Evolutionary conservation across 139 green algal species (phyloP).

Genomic region (Chlorella sp.): DNA sequence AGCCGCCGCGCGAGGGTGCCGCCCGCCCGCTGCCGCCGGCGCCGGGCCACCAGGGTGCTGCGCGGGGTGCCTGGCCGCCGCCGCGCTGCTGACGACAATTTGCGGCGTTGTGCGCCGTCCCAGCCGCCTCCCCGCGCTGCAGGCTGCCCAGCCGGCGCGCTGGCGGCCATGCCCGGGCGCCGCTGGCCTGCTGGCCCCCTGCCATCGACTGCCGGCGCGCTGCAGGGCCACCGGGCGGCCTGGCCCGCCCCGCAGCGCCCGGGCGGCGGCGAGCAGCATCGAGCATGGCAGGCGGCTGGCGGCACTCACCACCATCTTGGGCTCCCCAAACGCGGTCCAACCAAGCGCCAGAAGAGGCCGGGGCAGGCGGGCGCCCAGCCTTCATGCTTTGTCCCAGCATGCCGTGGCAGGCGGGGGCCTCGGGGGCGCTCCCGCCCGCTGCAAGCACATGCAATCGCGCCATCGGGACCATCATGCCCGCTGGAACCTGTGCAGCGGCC

Average conservation of each 20-base stretch:
- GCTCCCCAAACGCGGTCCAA: background rate
- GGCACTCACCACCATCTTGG: constrained; percentile 15
- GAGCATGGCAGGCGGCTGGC: background rate
- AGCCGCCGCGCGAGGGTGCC: background rate
- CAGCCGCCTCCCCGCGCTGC: too few species aligned
- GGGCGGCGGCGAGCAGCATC: background rate
- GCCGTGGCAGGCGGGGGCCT: too few species aligned
- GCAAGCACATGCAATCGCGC: too few species aligned
- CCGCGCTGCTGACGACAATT: background rate
- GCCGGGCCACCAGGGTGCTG: background rate
- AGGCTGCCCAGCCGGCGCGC: too few species aligned
- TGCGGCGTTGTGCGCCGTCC: background rate
- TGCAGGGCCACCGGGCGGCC: too few species aligned
- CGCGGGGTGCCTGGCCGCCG: too few species aligned
- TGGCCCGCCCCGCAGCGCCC: background rate
- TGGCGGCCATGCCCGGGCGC: too few species aligned
- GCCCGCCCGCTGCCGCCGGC: background rate
- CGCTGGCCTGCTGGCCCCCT: too few species aligned
- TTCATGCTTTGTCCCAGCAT: background rate
- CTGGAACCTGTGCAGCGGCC: too few species aligned
- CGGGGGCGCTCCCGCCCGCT: too few species aligned
- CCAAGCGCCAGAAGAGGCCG: constrained; percentile 4
- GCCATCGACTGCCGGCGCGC: background rate
- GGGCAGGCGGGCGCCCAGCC: background rate
- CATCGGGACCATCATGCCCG: too few species aligned